Conservation (phyloP, 345 rosid species). For the Camelina hispida region DNA sequence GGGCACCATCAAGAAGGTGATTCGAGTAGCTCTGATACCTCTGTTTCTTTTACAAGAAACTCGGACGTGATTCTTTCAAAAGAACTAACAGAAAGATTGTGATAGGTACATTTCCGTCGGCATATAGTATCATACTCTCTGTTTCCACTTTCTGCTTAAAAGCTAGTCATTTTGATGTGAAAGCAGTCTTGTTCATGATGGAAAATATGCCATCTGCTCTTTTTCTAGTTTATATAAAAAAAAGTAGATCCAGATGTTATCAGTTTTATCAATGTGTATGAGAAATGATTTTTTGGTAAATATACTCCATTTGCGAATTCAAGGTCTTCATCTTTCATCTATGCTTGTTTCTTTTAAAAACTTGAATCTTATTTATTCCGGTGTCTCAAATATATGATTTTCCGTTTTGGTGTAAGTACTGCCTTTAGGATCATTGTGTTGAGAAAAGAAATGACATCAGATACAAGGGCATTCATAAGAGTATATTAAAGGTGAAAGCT, state of each 20-base stretch:
- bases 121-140: background rate
- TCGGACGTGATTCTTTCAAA: constrained; percentile 54
- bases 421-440: constrained; percentile 11
- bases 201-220: background rate
- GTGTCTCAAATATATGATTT: constrained; percentile 15
- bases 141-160: background rate
- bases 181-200: background rate
- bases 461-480: constrained; percentile 4
- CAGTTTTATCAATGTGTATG: constrained; percentile 26
- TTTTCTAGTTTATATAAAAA: background rate
- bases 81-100: constrained; percentile 36
- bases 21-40: constrained; percentile 40
- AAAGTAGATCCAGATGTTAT: constrained; percentile 14
- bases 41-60: constrained; percentile 55
- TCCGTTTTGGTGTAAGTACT: constrained; percentile 2
- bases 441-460: background rate
- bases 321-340: background rate
- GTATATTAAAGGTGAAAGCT: constrained; percentile 1
- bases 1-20: constrained; percentile 36
- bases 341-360: background rate
- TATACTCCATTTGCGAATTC: constrained; percentile 3
- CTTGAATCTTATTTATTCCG: background rate
- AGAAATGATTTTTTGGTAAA: constrained; percentile 24
- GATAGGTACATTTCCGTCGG: constrained; percentile 22
- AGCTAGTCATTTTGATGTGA: constrained; percentile 1